Percentiles rank a stretch among this genome's conserved stretches.
phyloP scores from a whole-genome alignment of 176 grass and related monocot species.

The Lolium multiflorum region DNA sequence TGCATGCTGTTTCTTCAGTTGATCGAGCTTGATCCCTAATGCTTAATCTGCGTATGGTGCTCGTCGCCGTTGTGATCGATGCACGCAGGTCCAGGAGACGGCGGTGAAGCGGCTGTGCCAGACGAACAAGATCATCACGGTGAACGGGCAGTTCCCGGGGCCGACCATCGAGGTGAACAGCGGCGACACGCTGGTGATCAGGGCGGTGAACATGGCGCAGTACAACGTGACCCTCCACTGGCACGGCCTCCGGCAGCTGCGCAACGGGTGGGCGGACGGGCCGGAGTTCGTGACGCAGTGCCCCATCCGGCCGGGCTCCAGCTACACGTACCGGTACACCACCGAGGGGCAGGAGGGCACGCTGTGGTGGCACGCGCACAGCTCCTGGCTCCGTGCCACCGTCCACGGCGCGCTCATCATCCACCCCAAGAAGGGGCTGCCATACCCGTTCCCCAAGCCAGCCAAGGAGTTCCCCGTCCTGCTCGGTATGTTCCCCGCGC shows the following conservation, averaged over 20 bases:
- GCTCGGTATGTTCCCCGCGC: slow-evolving; percentile 45
- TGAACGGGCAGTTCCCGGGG: slow-evolving; percentile 83
- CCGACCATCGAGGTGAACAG: slow-evolving; percentile 73
- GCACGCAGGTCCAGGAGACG: slow-evolving; percentile 65
- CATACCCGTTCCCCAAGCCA: slow-evolving; percentile 76
- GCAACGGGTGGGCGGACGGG: slow-evolving; percentile 81
- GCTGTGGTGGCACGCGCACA: slow-evolving; percentile 94
- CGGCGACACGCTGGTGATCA: slow-evolving; percentile 83
- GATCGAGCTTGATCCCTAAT: not conserved
- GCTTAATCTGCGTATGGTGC: not conserved
- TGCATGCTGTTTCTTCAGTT: no score
- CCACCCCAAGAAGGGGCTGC: slow-evolving; percentile 56
- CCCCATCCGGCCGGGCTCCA: slow-evolving; percentile 65
- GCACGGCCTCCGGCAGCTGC: slow-evolving; percentile 75
- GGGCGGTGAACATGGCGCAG: slow-evolving; percentile 70
- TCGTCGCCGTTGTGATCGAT: no score
- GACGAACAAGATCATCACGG: slow-evolving; percentile 70
- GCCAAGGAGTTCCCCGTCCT: slow-evolving; percentile 66
- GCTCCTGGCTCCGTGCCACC: slow-evolving; percentile 83
- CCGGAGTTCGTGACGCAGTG: slow-evolving; percentile 93
- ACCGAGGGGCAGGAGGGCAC: slow-evolving; percentile 76
- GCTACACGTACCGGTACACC: slow-evolving; percentile 84
- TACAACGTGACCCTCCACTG: slow-evolving; percentile 97
- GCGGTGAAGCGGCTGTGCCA: slow-evolving; percentile 91
- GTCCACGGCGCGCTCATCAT: slow-evolving; percentile 89